Conservation (phyloP, 108 stramenopile genomes). For the Stephanodiscus triporus region DNA sequence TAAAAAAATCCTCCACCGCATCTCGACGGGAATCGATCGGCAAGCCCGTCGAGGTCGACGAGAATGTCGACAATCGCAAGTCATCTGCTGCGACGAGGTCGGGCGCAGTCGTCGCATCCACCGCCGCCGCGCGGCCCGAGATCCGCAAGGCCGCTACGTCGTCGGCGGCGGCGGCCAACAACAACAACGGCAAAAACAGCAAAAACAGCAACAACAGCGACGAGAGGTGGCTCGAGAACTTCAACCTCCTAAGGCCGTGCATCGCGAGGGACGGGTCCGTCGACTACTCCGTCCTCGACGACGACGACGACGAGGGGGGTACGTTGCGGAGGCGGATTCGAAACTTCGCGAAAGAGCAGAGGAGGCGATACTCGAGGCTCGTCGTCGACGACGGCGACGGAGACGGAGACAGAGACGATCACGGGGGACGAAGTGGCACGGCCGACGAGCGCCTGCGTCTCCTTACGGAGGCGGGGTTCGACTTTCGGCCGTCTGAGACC, state of each 20-base stretch:
- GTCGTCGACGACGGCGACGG: background rate
- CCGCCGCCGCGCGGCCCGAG: background rate
- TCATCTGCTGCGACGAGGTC: background rate
- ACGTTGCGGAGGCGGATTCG: background rate
- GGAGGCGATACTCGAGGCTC: too few relatives aligned
- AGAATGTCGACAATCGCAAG: background rate
- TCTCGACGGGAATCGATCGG: background rate
- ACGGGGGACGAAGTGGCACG: too few relatives aligned
- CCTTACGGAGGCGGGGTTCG: too few relatives aligned
- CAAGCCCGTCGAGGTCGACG: background rate
- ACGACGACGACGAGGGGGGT: too few relatives aligned
- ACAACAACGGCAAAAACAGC: background rate
- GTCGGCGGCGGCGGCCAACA: background rate
- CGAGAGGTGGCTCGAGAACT: background rate
- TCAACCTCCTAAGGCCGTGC: too few relatives aligned
- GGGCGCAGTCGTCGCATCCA: background rate
- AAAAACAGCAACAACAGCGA: background rate
- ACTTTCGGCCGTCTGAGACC: too few relatives aligned
- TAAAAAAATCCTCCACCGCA: too few relatives aligned
- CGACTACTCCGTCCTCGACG: background rate
- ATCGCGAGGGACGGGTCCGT: background rate
- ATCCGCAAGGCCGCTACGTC: too few relatives aligned
- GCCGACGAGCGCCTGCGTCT: background rate
- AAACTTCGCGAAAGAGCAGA: background rate
- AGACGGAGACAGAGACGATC: background rate